phyloP scores from a whole-genome alignment of 2,329 filamentous ascomycete species.

The Elsinoe arachidis region DNA sequence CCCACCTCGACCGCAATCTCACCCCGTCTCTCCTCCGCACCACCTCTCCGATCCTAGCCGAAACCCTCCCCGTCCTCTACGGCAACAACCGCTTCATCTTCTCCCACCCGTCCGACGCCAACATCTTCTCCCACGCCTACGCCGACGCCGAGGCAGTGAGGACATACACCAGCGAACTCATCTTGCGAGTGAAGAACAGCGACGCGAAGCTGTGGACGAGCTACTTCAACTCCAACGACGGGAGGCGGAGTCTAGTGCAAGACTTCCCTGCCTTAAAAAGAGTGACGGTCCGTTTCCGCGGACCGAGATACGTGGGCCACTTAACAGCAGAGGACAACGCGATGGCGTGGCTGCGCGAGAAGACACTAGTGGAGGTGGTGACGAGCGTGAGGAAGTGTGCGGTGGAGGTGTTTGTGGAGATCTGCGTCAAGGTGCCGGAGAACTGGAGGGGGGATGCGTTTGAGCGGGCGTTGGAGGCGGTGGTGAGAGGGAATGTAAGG shows the following conservation, averaged over 20 bases:
- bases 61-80: slow-evolving; percentile 29
- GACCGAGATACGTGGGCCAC: slow-evolving; percentile 24
- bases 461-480: slow-evolving; percentile 9
- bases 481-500: background rate
- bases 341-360: slow-evolving; percentile 15
- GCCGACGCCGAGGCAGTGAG: slow-evolving; percentile 18
- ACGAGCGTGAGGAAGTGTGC: slow-evolving; percentile 15
- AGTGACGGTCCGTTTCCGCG: slow-evolving; percentile 25
- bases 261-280: slow-evolving; percentile 27
- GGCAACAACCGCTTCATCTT: slow-evolving; percentile 27
- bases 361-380: slow-evolving; percentile 15
- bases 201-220: slow-evolving; percentile 31
- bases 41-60: slow-evolving; percentile 25
- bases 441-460: slow-evolving; percentile 2
- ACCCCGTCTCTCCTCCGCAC: slow-evolving; percentile 25
- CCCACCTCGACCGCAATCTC: slow-evolving; percentile 16
- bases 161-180: slow-evolving; percentile 19
- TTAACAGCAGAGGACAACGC: slow-evolving; percentile 15
- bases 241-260: slow-evolving; percentile 23
- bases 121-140: slow-evolving; percentile 30
- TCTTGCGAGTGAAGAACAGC: slow-evolving; percentile 25
- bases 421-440: slow-evolving; percentile 11
- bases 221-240: slow-evolving; percentile 27
- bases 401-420: slow-evolving; percentile 12
- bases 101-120: slow-evolving; percentile 30